phyloP scores from a whole-genome alignment of 2,329 filamentous ascomycete genomes.

The Neocucurbitaria cava region DNA sequence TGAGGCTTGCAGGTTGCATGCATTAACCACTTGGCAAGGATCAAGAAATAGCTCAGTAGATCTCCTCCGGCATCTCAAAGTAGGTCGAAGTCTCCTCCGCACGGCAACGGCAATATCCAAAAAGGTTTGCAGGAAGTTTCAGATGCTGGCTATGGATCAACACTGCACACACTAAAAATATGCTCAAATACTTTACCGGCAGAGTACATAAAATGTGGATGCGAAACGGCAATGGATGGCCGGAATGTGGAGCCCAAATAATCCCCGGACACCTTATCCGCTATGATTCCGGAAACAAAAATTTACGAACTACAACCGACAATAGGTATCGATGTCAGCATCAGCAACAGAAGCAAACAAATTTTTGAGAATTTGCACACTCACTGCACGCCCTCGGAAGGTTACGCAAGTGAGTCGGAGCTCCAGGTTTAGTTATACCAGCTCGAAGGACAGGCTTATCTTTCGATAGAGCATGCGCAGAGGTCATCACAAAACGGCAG shows the following conservation, averaged over 20 bases:
- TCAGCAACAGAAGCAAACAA: not conserved
- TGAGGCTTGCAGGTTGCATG: slow-evolving; percentile 2
- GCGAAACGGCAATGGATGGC: not conserved
- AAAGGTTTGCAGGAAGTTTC: not conserved
- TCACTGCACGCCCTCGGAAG: not conserved
- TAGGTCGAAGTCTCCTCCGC: not conserved
- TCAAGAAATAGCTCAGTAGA: not conserved
- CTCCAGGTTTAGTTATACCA: too few relatives aligned
- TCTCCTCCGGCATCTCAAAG: not conserved
- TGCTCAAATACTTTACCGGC: not conserved
- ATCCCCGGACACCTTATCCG: not conserved
- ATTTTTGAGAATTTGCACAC: not conserved
- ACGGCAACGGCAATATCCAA: not conserved
- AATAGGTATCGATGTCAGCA: not conserved
- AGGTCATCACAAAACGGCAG: not conserved
- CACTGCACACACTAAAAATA: not conserved
- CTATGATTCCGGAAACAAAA: not conserved
- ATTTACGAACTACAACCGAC: not conserved
- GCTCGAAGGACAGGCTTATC: not conserved
- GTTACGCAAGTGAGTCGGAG: too few relatives aligned
- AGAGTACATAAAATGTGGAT: not conserved
- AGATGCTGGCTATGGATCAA: not conserved
- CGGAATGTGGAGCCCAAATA: not conserved
- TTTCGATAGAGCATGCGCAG: not conserved
- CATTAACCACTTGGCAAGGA: not conserved